Evolutionary conservation across 1,284 basidiomycete genomes (phyloP), one percentile per base, ranked within the genome.

Genomic region (Ceratobasidium sp.): DNA sequence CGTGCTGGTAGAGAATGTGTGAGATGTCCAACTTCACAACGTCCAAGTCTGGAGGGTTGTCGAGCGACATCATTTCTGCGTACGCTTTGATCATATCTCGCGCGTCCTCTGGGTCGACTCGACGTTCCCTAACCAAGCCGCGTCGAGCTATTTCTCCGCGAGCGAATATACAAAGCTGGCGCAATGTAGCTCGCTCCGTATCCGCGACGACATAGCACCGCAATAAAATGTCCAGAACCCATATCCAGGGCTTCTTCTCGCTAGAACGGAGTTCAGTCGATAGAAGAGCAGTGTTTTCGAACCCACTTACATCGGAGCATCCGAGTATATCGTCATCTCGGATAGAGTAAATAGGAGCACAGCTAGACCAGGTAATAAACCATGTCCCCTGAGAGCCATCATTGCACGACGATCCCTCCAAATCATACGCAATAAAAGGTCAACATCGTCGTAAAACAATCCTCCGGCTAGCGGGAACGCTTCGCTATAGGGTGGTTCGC

Each of bases 191-290:
- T 1, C 67, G 67, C 23, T 70, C 67, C 2, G 13, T 38, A 23
- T 43, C 26, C 23, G 32, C 55, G 2, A 44, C 67, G n/a, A 70
- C 21, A 18, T 70, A 70, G 54, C 35, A 59, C 11, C 67, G 54
- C 8, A 70, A 30, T 5, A 49, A 30, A 6, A 70, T 6, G 8
- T 70, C 67, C 21, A 58, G 67, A 18, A 70, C 14, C 14, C 21
- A 9, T 16, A 13, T 9, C 67, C 55, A 70, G 8, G n/a, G 28
- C 23, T 38, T 50, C 30, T 23, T 44, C 16, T 14, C 28, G 18
- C 23, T 55, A 18, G 16, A 55, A 35, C 28, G 16, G 28, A 14
- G n/a, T 35, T 18, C 23, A 26, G 14, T 18, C 47, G 14, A 35
- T 9, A 14, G 14, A 23, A 21, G 32, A 3, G 2, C 2, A 7